These are phyloP conservation scores for Tetradesmus obliquus DNA, from an alignment of 139 green algal species.

Conservation along the genomic window DNA sequence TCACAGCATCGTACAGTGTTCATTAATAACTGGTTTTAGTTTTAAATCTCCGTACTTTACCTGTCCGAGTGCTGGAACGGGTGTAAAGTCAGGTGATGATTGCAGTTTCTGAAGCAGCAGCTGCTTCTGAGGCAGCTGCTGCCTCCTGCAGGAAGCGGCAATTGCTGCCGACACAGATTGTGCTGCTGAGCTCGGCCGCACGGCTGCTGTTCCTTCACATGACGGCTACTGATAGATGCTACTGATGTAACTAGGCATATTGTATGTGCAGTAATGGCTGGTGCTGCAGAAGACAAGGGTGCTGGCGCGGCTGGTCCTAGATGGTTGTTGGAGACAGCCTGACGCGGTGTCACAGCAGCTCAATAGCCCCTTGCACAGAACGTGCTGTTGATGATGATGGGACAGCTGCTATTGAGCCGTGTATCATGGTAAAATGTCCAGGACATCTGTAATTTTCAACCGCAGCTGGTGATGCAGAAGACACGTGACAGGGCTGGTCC, in stretches of 20 bases:
- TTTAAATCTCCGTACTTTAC: no score
- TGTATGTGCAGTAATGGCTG: no score
- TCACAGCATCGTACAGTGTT: no score
- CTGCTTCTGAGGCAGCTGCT: no score
- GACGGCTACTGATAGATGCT: not conserved
- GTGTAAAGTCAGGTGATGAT: no score
- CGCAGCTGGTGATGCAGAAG: conserved; percentile 17
- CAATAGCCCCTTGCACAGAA: not conserved
- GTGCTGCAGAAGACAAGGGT: not conserved
- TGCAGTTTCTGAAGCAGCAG: not conserved
- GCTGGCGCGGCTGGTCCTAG: not conserved
- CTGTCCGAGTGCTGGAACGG: no score
- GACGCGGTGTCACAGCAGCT: not conserved
- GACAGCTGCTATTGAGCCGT: not conserved
- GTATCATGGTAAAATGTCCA: no score
- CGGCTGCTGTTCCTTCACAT: no score
- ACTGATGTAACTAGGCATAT: not conserved
- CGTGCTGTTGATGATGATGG: not conserved
- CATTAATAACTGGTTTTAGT: no score
- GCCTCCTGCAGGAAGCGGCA: not conserved
- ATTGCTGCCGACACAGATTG: not conserved
- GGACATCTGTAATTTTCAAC: not conserved
- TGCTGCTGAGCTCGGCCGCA: not conserved
- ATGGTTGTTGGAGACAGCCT: not conserved
- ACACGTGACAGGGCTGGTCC: not conserved